A percentile compares a stretch with the other conserved stretches of the same genome.
Conservation (phyloP, 441 rosid genomes). For the Bruguiera hainesii region DNA sequence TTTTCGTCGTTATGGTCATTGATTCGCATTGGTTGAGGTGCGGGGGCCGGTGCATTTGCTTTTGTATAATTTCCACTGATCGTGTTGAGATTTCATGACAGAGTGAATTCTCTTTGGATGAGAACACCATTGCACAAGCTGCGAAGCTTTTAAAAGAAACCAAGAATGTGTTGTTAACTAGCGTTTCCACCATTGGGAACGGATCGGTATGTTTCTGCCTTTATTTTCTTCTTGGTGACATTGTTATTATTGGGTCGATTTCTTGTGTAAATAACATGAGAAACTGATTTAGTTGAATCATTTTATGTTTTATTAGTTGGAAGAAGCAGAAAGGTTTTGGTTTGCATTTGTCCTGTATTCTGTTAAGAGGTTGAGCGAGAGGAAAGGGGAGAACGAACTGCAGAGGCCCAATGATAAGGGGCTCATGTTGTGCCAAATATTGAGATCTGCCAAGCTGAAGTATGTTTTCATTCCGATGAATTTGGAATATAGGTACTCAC, state of each 20-base stretch:
- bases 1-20: too few species aligned
- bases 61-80: constrained; percentile 6
- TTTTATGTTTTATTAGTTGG: constrained; percentile 39
- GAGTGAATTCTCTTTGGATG: constrained; percentile 59
- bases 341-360: constrained; percentile 71
- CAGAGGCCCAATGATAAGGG: constrained; percentile 43
- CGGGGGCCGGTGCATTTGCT: neutral
- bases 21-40: too few species aligned
- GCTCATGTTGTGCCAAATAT: constrained; percentile 63
- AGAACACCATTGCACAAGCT: constrained; percentile 37
- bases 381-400: constrained; percentile 32
- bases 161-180: constrained; percentile 45
- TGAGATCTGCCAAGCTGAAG: constrained; percentile 74
- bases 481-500: neutral
- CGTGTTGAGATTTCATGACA: constrained; percentile 27
- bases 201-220: constrained; percentile 49
- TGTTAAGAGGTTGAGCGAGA: constrained; percentile 54
- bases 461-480: constrained; percentile 25
- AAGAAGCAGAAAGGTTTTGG: constrained; percentile 90
- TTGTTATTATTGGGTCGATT: neutral
- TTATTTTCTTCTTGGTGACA: neutral
- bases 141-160: constrained; percentile 69
- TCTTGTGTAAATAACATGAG: neutral
- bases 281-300: constrained; percentile 13
- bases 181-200: constrained; percentile 53